Percentiles rank a stretch among this genome's conserved stretches.
Evolutionary conservation across 2,329 filamentous ascomycete genomes (phyloP).

Genomic region (Sphaerulina musiva): DNA sequence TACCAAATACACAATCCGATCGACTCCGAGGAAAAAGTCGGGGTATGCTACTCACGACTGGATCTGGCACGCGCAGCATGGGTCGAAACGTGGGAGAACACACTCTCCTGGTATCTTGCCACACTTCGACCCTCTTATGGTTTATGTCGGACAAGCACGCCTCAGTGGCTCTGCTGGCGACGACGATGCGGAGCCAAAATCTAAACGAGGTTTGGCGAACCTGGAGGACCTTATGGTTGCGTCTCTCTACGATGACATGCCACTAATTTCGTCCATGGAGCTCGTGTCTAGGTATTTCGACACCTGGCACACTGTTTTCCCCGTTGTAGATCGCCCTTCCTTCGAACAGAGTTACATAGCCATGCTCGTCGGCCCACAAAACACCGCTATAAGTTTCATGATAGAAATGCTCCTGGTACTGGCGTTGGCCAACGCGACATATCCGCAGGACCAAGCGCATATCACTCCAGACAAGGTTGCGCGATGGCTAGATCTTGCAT

Average conservation of each 20-base stretch:
- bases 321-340: background rate
- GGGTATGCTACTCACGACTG: constrained; percentile 4
- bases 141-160: constrained; percentile 5
- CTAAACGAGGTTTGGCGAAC: background rate
- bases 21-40: background rate
- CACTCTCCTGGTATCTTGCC: constrained; percentile 3
- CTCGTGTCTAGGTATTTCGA: constrained; percentile 13
- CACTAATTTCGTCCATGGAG: constrained; percentile 3
- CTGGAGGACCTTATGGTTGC: background rate
- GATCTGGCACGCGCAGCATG: background rate
- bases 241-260: constrained; percentile 9
- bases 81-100: constrained; percentile 2
- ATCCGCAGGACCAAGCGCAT: constrained; percentile 4
- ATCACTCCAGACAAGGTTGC: background rate
- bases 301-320: constrained; percentile 11
- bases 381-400: constrained; percentile 3
- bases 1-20: background rate
- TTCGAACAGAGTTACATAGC: constrained; percentile 4
- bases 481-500: constrained; percentile 12
- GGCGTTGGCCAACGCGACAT: constrained; percentile 12
- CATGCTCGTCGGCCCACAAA: constrained; percentile 3
- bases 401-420: constrained; percentile 6
- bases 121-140: constrained; percentile 9
- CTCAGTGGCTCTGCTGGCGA: background rate
- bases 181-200: background rate